These are phyloP conservation scores for Lactuca saligna DNA, from an alignment of 129 eudicot species.

Conservation along the genomic window DNA sequence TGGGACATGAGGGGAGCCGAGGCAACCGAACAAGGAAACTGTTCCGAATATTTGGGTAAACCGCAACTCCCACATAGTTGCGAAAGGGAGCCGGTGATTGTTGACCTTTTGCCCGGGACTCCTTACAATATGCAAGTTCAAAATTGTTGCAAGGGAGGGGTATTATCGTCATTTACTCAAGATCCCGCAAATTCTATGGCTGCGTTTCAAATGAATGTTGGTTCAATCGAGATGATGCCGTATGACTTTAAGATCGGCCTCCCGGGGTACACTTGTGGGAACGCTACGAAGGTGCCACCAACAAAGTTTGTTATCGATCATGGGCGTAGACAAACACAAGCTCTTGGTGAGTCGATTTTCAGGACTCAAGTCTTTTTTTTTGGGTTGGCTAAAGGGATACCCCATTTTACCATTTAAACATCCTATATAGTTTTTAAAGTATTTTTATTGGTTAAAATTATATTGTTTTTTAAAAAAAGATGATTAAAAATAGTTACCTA, in stretches of 20 bases:
- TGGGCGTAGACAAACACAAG: slow-evolving; percentile 72
- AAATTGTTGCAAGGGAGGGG: slow-evolving; percentile 81
- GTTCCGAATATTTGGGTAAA: slow-evolving; percentile 36
- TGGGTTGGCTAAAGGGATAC: too few relatives aligned
- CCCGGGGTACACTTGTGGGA: slow-evolving; percentile 80
- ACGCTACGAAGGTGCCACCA: slow-evolving; percentile 48
- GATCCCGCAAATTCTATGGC: slow-evolving; percentile 45
- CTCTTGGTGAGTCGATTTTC: slow-evolving; percentile 44
- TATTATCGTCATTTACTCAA: slow-evolving; percentile 59
- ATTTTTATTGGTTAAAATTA: too few relatives aligned
- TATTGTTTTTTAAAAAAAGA: too few relatives aligned
- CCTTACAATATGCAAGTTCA: slow-evolving; percentile 56
- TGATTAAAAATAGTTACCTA: too few relatives aligned
- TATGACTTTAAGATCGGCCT: slow-evolving; percentile 54
- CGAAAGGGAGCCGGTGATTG: slow-evolving; percentile 58
- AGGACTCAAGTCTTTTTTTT: too few relatives aligned
- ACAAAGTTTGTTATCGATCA: slow-evolving; percentile 53
- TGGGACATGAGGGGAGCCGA: slow-evolving; percentile 81
- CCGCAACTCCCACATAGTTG: slow-evolving; percentile 65
- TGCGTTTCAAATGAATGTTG: slow-evolving; percentile 58
- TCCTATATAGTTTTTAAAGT: too few relatives aligned
- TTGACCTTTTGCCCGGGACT: slow-evolving; percentile 74
- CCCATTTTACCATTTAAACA: too few relatives aligned
- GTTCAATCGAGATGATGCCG: slow-evolving; percentile 34
- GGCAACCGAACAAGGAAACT: slow-evolving; percentile 75